Evolutionary conservation across 768 basidiomycete genomes (phyloP), one percentile per base, ranked within the genome.

Genomic region (Termitomyces bulborhizus): DNA sequence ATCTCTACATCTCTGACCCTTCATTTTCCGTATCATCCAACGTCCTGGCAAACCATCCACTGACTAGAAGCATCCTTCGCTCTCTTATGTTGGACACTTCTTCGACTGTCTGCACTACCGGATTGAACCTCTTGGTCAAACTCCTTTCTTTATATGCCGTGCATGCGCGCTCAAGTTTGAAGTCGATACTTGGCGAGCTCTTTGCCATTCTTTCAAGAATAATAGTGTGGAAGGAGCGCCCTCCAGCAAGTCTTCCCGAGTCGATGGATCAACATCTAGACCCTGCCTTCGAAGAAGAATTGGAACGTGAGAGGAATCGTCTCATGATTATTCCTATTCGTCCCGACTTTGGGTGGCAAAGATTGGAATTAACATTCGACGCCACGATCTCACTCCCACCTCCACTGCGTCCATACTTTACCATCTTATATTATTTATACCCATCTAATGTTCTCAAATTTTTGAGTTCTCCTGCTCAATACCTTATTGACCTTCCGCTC

Each of bases 391-490:
- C 82, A 13, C 69, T 73, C 29, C 71, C 81, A 1, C 88, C 90
- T 16, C 79, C 82, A 4, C 77, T 83, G 15, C 77, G 82, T 18
- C 77, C 73, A 43, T 90, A 82, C 63, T 93, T 93, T 71, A 85
- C 86, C 2, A 78, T 79, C 44, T 74, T 97, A 57, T 96, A 95
- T 71, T 94, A 92, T 63, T 81, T 94, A 46, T 97, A 91, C 73
- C 94, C 94, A 1, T 89, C 86, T 70, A 97, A 95, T 71, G 76
- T 90, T 41, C 73, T 96, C 55, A 80, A 79, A 52, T 97, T 97
- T 68, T 69, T 94, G 51, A 82, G 84, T 50, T 73, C 77, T 48
- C 90, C 94, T 1, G 75, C 77, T 8, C 67, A 70, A 37, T 93
- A 92, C 61, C 70, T 97, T 16, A 68, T 66, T 7, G 76, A 79